Conservation (phyloP, 345 rosid species). For the Cochlearia excelsa region DNA sequence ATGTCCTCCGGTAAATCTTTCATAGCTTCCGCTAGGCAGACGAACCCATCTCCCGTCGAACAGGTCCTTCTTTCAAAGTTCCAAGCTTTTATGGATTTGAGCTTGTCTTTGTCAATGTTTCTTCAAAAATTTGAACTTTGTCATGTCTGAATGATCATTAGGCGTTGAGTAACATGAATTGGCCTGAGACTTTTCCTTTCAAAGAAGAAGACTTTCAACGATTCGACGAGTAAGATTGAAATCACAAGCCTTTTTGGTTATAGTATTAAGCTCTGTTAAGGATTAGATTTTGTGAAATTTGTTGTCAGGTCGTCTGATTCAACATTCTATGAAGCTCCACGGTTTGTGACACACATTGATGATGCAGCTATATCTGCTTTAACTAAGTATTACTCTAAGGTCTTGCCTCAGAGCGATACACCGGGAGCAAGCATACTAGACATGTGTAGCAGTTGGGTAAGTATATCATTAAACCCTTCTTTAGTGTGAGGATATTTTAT, state of each 20-base stretch:
- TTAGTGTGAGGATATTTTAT: not conserved
- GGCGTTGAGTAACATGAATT: conserved; percentile 70
- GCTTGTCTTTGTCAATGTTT: not conserved
- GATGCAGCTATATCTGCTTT: conserved; percentile 88
- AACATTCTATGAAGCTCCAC: conserved; percentile 68
- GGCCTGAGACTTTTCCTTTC: conserved; percentile 90
- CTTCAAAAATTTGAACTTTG: not conserved
- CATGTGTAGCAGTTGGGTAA: conserved; percentile 95
- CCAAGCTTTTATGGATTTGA: conserved; percentile 7
- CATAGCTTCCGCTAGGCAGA: conserved; percentile 74
- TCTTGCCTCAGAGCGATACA: conserved; percentile 71
- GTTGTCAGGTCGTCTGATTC: conserved; percentile 69
- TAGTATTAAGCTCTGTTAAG: too few relatives aligned
- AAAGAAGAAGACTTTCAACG: conserved; percentile 89
- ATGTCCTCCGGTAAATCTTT: conserved; percentile 45
- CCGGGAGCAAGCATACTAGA: conserved; percentile 86
- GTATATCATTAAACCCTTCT: conserved; percentile 9
- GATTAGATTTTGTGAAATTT: too few relatives aligned
- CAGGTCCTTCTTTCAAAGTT: conserved; percentile 46
- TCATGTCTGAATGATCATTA: conserved; percentile 19
- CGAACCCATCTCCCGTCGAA: conserved; percentile 52
- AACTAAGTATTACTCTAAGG: conserved; percentile 70
- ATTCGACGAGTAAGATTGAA: conserved; percentile 60
- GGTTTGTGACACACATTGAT: conserved; percentile 91
- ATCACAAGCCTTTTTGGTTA: not conserved